Evolutionary conservation across 345 rosid genomes (phyloP).

Genomic region (Sisymbrium altissimum): DNA sequence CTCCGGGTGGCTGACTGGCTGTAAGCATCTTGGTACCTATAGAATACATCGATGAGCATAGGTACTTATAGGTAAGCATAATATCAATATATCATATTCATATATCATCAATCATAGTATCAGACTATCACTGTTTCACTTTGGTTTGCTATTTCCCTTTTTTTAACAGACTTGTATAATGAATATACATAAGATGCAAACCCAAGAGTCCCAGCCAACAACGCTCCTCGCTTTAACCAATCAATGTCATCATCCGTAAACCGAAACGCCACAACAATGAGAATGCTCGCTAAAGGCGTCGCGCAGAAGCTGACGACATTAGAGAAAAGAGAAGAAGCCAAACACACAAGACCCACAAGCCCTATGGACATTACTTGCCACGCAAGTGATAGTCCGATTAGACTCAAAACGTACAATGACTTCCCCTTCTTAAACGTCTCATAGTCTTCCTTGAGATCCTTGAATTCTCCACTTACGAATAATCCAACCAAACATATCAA

Average conservation of each 20-base stretch:
- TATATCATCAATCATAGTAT: background rate
- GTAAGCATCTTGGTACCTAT: no score
- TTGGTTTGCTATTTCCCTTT: slow-evolving; percentile 2
- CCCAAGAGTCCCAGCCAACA: slow-evolving; percentile 28
- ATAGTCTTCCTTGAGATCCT: slow-evolving; percentile 10
- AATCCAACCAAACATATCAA: slow-evolving; percentile 31
- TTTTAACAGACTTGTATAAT: slow-evolving; percentile 12
- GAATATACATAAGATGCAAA: slow-evolving; percentile 18
- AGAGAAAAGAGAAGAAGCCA: slow-evolving; percentile 42
- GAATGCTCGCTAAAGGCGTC: slow-evolving; percentile 25
- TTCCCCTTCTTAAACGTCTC: slow-evolving; percentile 26
- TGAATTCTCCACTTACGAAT: slow-evolving; percentile 10
- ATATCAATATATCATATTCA: no score
- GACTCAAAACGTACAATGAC: slow-evolving; percentile 20
- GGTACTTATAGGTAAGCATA: no score
- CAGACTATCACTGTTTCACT: background rate
- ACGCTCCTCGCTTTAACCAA: slow-evolving; percentile 32
- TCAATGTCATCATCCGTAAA: slow-evolving; percentile 29
- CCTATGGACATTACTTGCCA: slow-evolving; percentile 40
- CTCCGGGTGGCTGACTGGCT: background rate
- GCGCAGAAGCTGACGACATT: slow-evolving; percentile 30
- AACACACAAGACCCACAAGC: slow-evolving; percentile 36
- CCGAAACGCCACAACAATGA: slow-evolving; percentile 30
- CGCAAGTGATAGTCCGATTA: slow-evolving; percentile 27
- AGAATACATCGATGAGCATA: no score